Evolutionary conservation across 1,139 yeast species (phyloP), one percentile per base, ranked within the genome.

Genomic region (Taiozyma sp.): DNA sequence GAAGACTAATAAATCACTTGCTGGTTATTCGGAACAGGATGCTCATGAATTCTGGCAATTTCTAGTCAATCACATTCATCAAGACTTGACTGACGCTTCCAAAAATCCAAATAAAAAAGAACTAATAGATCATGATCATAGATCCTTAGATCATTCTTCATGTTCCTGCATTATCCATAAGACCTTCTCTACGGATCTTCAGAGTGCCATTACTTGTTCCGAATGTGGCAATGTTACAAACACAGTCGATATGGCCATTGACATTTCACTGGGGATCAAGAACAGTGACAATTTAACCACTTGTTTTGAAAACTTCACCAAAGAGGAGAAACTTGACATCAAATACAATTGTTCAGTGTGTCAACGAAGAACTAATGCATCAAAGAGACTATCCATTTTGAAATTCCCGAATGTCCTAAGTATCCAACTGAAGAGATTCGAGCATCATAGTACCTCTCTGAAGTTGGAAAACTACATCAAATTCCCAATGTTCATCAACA

Each of bases 1-100:
- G 96, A 82, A 80, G 61, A 83, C 85, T 51, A 87, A 88, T 61
- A 79, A 85, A 58, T 80, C 90, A 28, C 77, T 93, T 52, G 96
- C 97, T 0, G 99, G 99, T 1, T 90, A 90, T 57, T 87, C 93
- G 46, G 97, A 93, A 68, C 99, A 93, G 68, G 99, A 93, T 67
- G 98, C 99, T 0, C 99, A 93, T 68, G 99, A 93, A 67, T 93
- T 91, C 67, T 84, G 96, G 85, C 97, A 93, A 65, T 90, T 91
- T 65, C 64, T 91, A 32, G 73, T 91, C 45, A 88, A 91, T 65
- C 96, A 89, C 67, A 70, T 93, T 50, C 99, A 93, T 68, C 73
- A 72, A 55, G 88, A 69, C 37, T 57, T 67, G 32, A 49, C 53
- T 8, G 49, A 47, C 13, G 14, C 11, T 2, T 14, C 37, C n/a